Conservation (phyloP, 129 eudicot species). For the Artemisia argyi region DNA sequence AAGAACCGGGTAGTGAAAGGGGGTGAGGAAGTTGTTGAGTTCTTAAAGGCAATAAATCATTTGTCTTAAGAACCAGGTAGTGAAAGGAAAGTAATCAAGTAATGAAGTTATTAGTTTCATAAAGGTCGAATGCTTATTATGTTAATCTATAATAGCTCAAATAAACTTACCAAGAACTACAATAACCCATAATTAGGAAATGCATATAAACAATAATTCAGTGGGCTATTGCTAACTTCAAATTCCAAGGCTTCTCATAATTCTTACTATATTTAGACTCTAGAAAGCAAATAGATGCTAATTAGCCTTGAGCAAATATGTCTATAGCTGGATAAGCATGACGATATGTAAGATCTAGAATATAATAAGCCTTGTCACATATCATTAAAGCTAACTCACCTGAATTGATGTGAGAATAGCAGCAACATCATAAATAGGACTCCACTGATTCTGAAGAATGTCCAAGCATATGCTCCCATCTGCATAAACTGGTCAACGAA, state of each 20-base stretch:
- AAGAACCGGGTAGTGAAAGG: no score
- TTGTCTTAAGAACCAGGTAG: no score
- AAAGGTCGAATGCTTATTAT: no score
- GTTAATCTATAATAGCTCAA: no score
- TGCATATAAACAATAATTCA: no score
- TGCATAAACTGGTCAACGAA: constrained; percentile 55
- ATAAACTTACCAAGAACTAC: no score
- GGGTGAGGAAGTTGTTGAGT: neutral
- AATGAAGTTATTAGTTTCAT: no score
- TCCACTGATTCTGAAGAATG: constrained; percentile 91
- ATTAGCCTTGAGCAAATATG: neutral
- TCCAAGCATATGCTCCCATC: constrained; percentile 88
- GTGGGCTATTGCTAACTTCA: no score
- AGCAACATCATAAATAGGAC: constrained; percentile 88
- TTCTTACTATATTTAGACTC: neutral
- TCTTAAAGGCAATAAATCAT: neutral
- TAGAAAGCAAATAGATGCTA: neutral
- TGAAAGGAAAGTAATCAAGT: no score
- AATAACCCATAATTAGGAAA: no score
- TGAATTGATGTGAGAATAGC: constrained; percentile 86
- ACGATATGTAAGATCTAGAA: neutral
- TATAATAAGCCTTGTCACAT: neutral
- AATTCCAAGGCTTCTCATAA: no score
- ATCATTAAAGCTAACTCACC: constrained; percentile 40
- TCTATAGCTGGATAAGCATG: neutral